Percentiles rank a stretch among this genome's conserved stretches.
Conservation (phyloP, 169 alveolate species). For the Plasmodium yoelii region DNA sequence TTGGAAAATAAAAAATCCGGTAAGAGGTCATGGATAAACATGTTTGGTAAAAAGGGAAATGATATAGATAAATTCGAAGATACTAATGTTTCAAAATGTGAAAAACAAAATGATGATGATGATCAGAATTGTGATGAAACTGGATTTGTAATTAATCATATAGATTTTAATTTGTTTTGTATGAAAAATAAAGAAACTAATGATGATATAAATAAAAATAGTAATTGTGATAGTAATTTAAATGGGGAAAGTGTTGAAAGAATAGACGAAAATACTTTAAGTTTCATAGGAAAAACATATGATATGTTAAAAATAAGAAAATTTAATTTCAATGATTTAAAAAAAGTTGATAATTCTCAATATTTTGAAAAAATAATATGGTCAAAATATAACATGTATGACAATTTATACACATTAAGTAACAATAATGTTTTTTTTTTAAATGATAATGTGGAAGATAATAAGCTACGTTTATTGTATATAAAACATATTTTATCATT, state of each 20-base stretch:
- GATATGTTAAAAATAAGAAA: conserved; percentile 53
- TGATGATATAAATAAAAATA: not conserved
- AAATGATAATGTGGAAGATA: not conserved
- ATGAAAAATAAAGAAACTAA: conserved; percentile 2
- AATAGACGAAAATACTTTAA: conserved; percentile 21
- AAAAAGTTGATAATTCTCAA: conserved; percentile 65
- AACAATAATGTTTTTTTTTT: conserved; percentile 49
- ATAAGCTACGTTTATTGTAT: conserved; percentile 3
- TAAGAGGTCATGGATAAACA: not conserved
- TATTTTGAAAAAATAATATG: conserved; percentile 70
- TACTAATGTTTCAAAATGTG: not conserved
- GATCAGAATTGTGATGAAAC: not conserved
- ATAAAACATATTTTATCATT: conserved; percentile 61
- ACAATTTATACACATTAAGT: conserved; percentile 13
- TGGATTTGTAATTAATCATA: conserved; percentile 55
- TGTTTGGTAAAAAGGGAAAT: not conserved
- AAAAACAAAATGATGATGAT: not conserved
- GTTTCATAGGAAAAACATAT: conserved; percentile 56
- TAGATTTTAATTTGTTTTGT: conserved; percentile 54
- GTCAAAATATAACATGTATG: conserved; percentile 65
- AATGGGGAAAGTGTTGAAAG: not conserved
- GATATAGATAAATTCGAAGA: conserved; percentile 3
- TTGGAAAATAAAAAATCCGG: conserved; percentile 9
- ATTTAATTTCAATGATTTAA: conserved; percentile 49
- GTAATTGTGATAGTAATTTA: not conserved